These are phyloP conservation scores for Cymodocea nodosa DNA, from an alignment of 116 monocot genomes.

Conservation along the genomic window DNA sequence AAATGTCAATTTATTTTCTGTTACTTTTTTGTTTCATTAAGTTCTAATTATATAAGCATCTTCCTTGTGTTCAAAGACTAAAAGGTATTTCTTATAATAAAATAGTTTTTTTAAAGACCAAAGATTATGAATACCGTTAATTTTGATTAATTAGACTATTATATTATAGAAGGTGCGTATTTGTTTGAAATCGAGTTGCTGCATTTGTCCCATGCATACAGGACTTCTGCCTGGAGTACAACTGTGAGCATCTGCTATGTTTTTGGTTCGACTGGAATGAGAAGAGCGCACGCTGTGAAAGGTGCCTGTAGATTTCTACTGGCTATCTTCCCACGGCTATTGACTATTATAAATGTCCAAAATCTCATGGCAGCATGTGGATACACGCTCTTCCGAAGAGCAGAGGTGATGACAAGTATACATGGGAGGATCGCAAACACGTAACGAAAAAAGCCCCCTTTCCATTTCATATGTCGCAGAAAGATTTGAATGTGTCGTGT, in stretches of 20 bases:
- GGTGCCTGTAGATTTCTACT: not conserved
- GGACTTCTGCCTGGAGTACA: not conserved
- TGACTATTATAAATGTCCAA: not conserved
- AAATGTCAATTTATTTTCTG: no score
- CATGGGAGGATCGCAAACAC: not conserved
- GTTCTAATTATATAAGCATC: no score
- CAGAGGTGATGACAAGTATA: not conserved
- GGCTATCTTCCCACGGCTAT: not conserved
- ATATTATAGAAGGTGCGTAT: no score
- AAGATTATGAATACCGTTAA: not conserved
- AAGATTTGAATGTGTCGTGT: no score
- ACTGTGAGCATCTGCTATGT: slow-evolving; percentile 1
- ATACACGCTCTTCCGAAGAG: not conserved
- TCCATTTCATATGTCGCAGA: no score
- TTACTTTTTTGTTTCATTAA: no score
- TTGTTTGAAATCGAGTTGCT: no score
- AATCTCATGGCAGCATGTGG: not conserved
- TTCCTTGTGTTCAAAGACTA: no score
- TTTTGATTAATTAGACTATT: not conserved
- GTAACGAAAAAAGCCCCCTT: not conserved
- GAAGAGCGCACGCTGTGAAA: not conserved
- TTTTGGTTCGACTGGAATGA: not conserved
- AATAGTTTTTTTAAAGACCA: no score
- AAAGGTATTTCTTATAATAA: no score
- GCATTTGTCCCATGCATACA: not conserved